Base-by-base conservation (phyloP, 495 filamentous ascomycete species). In the Penicillium silybi region DNA sequence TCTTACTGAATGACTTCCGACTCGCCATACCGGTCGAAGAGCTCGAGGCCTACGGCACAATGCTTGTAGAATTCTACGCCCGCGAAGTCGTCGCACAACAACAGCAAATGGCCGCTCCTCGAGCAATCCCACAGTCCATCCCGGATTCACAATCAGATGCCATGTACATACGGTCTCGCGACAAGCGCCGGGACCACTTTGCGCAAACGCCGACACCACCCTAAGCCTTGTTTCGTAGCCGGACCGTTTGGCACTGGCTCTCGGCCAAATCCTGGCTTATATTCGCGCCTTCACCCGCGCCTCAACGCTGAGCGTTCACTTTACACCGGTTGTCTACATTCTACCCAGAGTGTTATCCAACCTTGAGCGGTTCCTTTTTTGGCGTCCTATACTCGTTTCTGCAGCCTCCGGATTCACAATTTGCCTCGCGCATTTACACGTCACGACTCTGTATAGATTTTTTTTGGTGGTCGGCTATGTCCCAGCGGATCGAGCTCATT, bases 11-110 rank as follows among this genome's bases (percentile, higher is more conserved):
- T 65, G 93, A 97, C 65, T 99, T 99, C 69, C 87, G 95, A 29
- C 85, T 99, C 13, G 88, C 92, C 4, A 87, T 97, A 3, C 86
- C 95, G 0, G 88, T 97, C 8, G 92, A 97, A 65, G 95, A 97
- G 59, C 78, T 99, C 17, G 95, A 99, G 67, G 89, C 90, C 2
- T 99, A 99, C 54, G 93, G 92, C 7, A 99, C 93, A 2, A 97
- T 97, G 95, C 80, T 99, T 2, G 93, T 99, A 9, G 92, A 97
- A 65, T 99, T 97, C 65, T 99, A 97, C 59, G 92, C 90, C 0
- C 79, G 95, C 20, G 95, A 97, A 67, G 86, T 96, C 17, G 79
- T 96, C 6, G 77, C 86, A 7, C 88, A 88, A 58, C 80, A 82
- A 51, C 72, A 77, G 37, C 63, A 66, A n/a, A 39, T 52, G 13